phyloP scores from a whole-genome alignment of 1,284 basidiomycete species.

The Amylostereum areolatum region DNA sequence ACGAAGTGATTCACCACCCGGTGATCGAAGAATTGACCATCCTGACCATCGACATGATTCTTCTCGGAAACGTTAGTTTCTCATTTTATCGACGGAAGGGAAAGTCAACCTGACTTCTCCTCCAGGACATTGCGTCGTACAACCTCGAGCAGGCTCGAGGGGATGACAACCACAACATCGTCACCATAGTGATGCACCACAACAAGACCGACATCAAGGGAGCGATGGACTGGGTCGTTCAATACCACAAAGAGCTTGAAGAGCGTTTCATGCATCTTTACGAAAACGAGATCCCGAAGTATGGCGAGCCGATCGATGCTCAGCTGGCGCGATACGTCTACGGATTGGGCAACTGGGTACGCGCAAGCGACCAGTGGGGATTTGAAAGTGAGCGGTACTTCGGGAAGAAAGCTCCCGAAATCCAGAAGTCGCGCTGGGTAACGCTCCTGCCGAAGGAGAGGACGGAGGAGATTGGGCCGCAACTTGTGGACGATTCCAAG shows the following conservation, averaged over 20 bases:
- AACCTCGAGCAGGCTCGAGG: conserved; percentile 37
- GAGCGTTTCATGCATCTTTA: conserved; percentile 20
- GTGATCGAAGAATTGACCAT: conserved; percentile 27
- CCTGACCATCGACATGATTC: conserved; percentile 32
- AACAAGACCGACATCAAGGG: conserved; percentile 22
- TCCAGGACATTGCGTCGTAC: conserved; percentile 36
- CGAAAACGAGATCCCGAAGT: conserved; percentile 25
- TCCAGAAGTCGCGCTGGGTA: conserved; percentile 22
- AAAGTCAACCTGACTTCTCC: neutral
- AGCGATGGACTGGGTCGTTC: conserved; percentile 29
- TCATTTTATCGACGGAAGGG: neutral
- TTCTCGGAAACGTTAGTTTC: conserved; percentile 32
- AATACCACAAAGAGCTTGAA: conserved; percentile 17
- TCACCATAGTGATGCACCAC: conserved; percentile 37
- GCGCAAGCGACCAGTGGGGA: conserved; percentile 34
- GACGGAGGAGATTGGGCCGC: conserved; percentile 11
- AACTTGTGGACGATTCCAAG: conserved; percentile 10
- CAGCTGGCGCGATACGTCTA: conserved; percentile 28
- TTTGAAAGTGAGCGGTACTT: conserved; percentile 39
- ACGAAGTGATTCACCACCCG: conserved; percentile 34
- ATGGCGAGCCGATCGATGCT: conserved; percentile 24
- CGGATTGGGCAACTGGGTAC: conserved; percentile 38
- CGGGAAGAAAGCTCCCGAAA: conserved; percentile 25
- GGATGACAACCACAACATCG: conserved; percentile 38
- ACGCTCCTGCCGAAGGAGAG: conserved; percentile 14